These are phyloP conservation scores for Dovyalis caffra DNA, from an alignment of 345 rosid genomes.

Conservation along the genomic window DNA sequence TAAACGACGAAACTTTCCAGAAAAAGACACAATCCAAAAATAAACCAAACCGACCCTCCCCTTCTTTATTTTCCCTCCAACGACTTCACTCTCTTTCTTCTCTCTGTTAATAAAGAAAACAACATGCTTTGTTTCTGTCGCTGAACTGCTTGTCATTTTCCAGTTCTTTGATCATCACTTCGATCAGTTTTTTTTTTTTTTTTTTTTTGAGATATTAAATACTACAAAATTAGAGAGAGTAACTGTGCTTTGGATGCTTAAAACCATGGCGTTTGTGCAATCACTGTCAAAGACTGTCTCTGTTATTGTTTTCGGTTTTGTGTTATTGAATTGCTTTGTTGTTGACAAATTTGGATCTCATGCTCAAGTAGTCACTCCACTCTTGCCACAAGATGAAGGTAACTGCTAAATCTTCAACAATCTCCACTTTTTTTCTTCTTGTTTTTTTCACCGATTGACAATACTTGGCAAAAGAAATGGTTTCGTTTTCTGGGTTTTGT, in stretches of 20 bases:
- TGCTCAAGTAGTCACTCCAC: conserved; percentile 31
- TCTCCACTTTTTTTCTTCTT: background rate
- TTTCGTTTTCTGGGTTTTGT: background rate
- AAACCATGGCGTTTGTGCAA: conserved; percentile 33
- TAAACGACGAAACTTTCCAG: background rate
- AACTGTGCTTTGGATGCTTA: background rate
- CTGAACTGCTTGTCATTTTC: background rate
- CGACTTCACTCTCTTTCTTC: background rate
- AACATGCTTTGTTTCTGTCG: background rate
- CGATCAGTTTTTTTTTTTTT: too few species aligned
- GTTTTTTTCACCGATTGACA: background rate
- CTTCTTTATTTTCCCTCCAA: background rate
- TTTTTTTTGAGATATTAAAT: background rate
- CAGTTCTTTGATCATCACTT: background rate
- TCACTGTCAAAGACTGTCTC: conserved; percentile 19
- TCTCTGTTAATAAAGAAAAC: background rate
- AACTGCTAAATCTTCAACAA: background rate
- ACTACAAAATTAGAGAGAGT: background rate
- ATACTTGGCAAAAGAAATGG: background rate
- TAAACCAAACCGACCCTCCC: background rate
- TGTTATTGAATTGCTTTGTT: conserved; percentile 29
- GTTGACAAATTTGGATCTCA: conserved; percentile 28
- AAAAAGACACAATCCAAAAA: background rate
- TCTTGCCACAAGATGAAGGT: conserved; percentile 64
- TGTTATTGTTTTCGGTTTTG: conserved; percentile 25